Base-by-base conservation (phyloP, 768 basidiomycete genomes). In the Mycena maculata region DNA sequence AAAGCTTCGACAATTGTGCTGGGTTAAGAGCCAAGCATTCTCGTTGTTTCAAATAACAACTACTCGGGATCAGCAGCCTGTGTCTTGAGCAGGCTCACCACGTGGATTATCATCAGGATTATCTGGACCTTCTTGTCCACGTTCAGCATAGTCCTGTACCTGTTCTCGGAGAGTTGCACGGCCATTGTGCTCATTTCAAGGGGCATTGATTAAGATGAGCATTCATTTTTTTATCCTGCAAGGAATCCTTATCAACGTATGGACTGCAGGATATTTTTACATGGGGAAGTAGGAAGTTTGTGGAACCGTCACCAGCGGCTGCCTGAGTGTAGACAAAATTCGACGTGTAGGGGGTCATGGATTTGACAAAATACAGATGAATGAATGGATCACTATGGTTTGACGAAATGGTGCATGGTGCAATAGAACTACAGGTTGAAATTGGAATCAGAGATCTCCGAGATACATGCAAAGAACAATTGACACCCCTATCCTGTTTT, bases 21-120 rank as follows among this genome's bases (percentile, higher is more conserved):
- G n/a, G n/a, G n/a, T n/a, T n/a, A n/a, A n/a, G n/a, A n/a, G n/a
- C n/a, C n/a, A n/a, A n/a, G n/a, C n/a, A n/a, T n/a, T n/a, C n/a
- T n/a, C n/a, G n/a, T n/a, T n/a, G n/a, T n/a, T n/a, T n/a, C n/a
- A n/a, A n/a, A n/a, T n/a, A n/a, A n/a, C n/a, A n/a, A n/a, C n/a
- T n/a, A n/a, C n/a, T n/a, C n/a, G n/a, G n/a, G n/a, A n/a, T 85
- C 86, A 42, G 91, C 92, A 30, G 79, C 95, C 25, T 95, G 88
- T 66, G 84, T 85, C 25, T 82, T 86, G 42, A 71, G 78, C 12
- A 92, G 92, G 7, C 83, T 94, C 63, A 86, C 88, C 0, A 91
- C 86, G 0, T 98, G 95, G 95, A 91, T 97, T 10, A 79, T 87
- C 45, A 81, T 96, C 61, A 91, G 92, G 2, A 90, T 98, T 65